A percentile compares a stretch with the other conserved stretches of the same genome.
phyloP scores from a whole-genome alignment of 2,329 filamentous ascomycete species.

The Talaromyces albobiverticillius region DNA sequence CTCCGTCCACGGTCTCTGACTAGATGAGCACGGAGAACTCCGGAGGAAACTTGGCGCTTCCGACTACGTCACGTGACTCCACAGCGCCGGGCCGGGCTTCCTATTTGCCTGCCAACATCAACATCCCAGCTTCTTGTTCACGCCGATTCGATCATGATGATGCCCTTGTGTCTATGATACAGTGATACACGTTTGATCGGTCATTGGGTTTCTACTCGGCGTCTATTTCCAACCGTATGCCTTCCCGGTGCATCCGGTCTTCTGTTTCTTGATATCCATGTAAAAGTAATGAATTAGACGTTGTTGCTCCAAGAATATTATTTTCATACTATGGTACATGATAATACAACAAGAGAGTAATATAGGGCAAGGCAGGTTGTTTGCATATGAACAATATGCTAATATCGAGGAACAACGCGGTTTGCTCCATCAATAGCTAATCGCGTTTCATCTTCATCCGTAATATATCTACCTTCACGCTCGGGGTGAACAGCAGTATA shows the following conservation, averaged over 20 bases:
- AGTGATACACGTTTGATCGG: too few species aligned
- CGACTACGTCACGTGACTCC: conserved; percentile 1
- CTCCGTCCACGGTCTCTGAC: neutral
- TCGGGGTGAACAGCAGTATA: conserved; percentile 34
- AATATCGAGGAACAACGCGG: conserved; percentile 33
- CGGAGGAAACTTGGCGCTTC: too few species aligned
- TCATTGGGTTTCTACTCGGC: too few species aligned
- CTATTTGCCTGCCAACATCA: neutral
- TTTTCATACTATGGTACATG: neutral
- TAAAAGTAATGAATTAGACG: too few species aligned
- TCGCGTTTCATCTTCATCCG: conserved; percentile 31
- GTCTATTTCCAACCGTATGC: too few species aligned
- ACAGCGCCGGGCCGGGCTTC: neutral
- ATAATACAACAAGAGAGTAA: neutral
- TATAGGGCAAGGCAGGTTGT: neutral
- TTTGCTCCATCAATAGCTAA: conserved; percentile 29
- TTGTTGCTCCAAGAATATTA: neutral
- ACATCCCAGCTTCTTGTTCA: neutral
- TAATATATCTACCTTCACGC: conserved; percentile 35
- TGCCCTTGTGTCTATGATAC: too few species aligned
- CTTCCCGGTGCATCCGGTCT: conserved; percentile 6
- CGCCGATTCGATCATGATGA: too few species aligned
- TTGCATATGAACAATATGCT: conserved; percentile 12
- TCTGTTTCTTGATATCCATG: too few species aligned
- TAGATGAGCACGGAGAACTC: too few species aligned